Evolutionary conservation across 2,329 filamentous ascomycete species (phyloP), one percentile per base, ranked within the genome.

Genomic region (Herpotrichia juniperi): DNA sequence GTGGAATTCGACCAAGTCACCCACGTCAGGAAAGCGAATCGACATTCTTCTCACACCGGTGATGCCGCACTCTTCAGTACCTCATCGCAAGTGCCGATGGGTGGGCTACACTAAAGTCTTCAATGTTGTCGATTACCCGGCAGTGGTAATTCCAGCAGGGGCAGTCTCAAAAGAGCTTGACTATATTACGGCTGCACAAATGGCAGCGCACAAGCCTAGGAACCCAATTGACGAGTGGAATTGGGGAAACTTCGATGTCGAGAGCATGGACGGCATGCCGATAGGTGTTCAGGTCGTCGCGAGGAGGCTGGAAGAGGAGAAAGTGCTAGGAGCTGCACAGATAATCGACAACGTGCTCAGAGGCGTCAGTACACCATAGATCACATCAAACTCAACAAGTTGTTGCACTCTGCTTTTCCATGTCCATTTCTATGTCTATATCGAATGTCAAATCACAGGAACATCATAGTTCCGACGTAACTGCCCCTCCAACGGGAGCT

Each of bases 61-160:
- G 0, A 83, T 87, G 78, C 83, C 86, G 1, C 86, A 89, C 63
- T 72, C 80, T 0, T 78, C 83, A 1, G 78, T 85, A 0, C 80
- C 76, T 12, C 79, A 82, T 54, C 64, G 75, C 8, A 69, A 63
- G 40, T 71, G 77, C 35, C 66, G 73, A 12, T 80, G 78, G 77
- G 76, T 79, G 3, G 84, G 85, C 2, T 86, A 87, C 58, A 86
- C 83, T 1, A 85, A 85, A 60, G 75, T 86, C 6, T 86, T 83
- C 78, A 86, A 87, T 57, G 70, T 87, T 9, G 72, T 87, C 0
- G 85, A 88, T 61, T 88, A 87, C 58, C 76, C 83, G 0, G 80
- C 84, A 0, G 67, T 85, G 4, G 79, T 82, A 0, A 70, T 88
- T 12, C 85, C 85, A 0, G 80, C 78, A 12, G 83, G 82, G 0